A percentile compares a stretch with the other conserved stretches of the same genome.
Evolutionary conservation across 2,329 filamentous ascomycete genomes (phyloP).

Genomic region (Epichloe sibirici): DNA sequence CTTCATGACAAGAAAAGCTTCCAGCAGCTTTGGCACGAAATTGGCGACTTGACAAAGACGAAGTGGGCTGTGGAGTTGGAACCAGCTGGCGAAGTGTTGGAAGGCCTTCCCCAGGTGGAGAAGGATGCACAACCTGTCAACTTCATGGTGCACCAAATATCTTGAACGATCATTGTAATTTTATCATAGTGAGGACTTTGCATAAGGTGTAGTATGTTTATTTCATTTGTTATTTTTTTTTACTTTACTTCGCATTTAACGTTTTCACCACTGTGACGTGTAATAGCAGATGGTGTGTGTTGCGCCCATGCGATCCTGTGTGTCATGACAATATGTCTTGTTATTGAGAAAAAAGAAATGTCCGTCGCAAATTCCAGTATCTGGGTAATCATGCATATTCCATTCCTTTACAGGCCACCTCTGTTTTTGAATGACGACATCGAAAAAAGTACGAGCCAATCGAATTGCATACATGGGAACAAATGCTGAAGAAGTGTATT

Average conservation of each 20-base stretch:
- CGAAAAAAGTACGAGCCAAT: too few species aligned
- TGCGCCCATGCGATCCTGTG: too few species aligned
- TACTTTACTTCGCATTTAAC: neutral
- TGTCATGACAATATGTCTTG: too few species aligned
- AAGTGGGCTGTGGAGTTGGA: slow-evolving; percentile 35
- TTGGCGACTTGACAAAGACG: slow-evolving; percentile 35
- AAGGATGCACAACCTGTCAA: slow-evolving; percentile 18
- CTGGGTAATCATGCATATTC: too few species aligned
- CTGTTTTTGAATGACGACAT: too few species aligned
- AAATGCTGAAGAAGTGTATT: too few species aligned
- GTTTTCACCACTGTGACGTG: too few species aligned
- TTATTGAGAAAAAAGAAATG: too few species aligned
- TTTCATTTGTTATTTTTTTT: neutral
- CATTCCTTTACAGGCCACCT: too few species aligned
- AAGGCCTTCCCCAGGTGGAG: slow-evolving; percentile 14
- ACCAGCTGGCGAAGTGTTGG: slow-evolving; percentile 12
- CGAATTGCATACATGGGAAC: too few species aligned
- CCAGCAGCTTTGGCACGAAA: slow-evolving; percentile 40
- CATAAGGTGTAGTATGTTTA: neutral
- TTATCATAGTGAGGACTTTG: neutral
- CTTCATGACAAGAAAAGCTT: slow-evolving; percentile 38
- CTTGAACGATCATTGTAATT: slow-evolving; percentile 3
- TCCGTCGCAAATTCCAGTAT: too few species aligned
- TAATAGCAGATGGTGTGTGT: too few species aligned
- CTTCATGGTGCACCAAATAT: slow-evolving; percentile 24